Evolutionary conservation across 2,329 filamentous ascomycete species (phyloP).

Genomic region (Fusarium oxysporum): DNA sequence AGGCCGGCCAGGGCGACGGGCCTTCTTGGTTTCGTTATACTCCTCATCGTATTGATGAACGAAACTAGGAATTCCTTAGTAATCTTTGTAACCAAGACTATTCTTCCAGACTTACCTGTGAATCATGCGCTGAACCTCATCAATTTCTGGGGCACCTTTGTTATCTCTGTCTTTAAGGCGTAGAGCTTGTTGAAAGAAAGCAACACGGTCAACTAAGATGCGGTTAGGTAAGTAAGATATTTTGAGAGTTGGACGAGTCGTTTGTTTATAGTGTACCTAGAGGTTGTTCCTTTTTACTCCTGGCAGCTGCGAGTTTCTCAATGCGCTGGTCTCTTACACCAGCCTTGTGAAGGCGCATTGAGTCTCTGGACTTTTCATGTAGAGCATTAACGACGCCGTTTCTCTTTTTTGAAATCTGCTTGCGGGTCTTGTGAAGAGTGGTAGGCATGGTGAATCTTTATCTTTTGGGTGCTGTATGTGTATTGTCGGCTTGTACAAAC

Average conservation of each 20-base stretch:
- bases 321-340: slow-evolving; percentile 85
- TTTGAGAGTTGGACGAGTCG: neutral
- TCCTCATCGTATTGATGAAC: slow-evolving; percentile 79
- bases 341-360: slow-evolving; percentile 82
- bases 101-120: slow-evolving; percentile 60
- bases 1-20: slow-evolving; percentile 82
- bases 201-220: slow-evolving; percentile 51
- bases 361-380: slow-evolving; percentile 90
- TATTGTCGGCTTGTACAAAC: slow-evolving; percentile 13
- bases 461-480: slow-evolving; percentile 1
- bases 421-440: slow-evolving; percentile 83
- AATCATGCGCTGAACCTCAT: slow-evolving; percentile 71
- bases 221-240: slow-evolving; percentile 14
- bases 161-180: slow-evolving; percentile 56
- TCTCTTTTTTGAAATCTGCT: slow-evolving; percentile 90
- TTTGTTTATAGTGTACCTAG: slow-evolving; percentile 65
- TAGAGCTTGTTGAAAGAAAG: slow-evolving; percentile 77
- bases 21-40: slow-evolving; percentile 71
- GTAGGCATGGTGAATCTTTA: slow-evolving; percentile 72
- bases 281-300: slow-evolving; percentile 79
- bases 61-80: slow-evolving; percentile 57
- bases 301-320: slow-evolving; percentile 74
- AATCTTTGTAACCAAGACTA: neutral
- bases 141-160: slow-evolving; percentile 65
- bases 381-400: slow-evolving; percentile 78